These are phyloP conservation scores for Hypoxylon trugodes DNA, from an alignment of 495 filamentous ascomycete species.

Conservation along the genomic window DNA sequence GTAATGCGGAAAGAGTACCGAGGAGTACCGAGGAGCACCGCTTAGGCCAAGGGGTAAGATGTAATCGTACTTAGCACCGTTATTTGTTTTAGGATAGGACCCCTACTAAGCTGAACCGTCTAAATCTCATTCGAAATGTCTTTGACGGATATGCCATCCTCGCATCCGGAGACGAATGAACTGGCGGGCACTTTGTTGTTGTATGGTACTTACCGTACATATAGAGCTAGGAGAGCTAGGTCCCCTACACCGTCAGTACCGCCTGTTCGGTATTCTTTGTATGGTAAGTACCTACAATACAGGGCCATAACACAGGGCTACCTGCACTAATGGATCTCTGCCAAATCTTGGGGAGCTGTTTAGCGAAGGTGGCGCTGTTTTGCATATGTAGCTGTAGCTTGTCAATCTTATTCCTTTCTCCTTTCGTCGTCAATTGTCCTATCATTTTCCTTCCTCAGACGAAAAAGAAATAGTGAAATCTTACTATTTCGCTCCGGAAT, in stretches of 20 bases:
- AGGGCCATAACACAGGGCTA: no score
- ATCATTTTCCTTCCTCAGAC: slow-evolving; percentile 12
- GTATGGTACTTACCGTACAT: no score
- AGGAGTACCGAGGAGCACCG: no score
- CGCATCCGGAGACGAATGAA: slow-evolving; percentile 31
- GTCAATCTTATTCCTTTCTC: no score
- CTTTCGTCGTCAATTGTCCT: slow-evolving; percentile 23
- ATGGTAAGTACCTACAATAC: background rate
- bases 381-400: no score
- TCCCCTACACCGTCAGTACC: slow-evolving; percentile 33
- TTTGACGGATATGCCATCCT: slow-evolving; percentile 31
- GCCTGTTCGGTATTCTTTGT: slow-evolving; percentile 3
- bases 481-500: slow-evolving; percentile 10
- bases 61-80: no score
- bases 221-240: slow-evolving; percentile 18
- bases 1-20: slow-evolving; percentile 34
- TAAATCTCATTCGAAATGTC: slow-evolving; percentile 19
- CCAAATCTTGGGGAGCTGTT: slow-evolving; percentile 20
- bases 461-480: slow-evolving; percentile 1
- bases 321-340: no score
- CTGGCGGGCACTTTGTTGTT: slow-evolving; percentile 1
- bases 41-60: slow-evolving; percentile 12
- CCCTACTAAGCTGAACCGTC: slow-evolving; percentile 16
- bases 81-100: no score
- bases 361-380: slow-evolving; percentile 8